Conservation (phyloP, 1,284 basidiomycete genomes). For the Austropuccinia psidii region DNA sequence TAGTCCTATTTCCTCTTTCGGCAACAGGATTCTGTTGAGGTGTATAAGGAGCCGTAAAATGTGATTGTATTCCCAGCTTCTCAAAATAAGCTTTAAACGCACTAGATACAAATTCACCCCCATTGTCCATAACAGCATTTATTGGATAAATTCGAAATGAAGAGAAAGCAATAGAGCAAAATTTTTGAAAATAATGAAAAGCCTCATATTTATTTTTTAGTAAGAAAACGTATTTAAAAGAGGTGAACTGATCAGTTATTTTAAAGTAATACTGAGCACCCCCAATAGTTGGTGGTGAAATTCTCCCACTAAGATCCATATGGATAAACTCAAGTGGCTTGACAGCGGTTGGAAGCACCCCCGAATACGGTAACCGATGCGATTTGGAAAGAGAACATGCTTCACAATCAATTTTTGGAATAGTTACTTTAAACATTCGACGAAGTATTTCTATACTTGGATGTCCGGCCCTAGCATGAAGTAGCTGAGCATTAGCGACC, state of each 20-base stretch:
- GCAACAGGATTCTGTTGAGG: constrained; percentile 47
- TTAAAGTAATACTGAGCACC: constrained; percentile 1
- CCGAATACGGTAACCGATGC: not conserved
- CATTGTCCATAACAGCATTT: constrained; percentile 46
- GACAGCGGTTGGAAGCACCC: not conserved
- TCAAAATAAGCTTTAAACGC: constrained; percentile 44
- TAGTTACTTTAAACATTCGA: not conserved
- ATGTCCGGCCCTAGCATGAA: not conserved
- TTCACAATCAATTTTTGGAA: not conserved
- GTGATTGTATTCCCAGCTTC: constrained; percentile 43
- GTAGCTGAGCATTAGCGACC: not conserved
- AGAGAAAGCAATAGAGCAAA: constrained; percentile 43
- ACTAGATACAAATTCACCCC: constrained; percentile 43
- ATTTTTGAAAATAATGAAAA: constrained; percentile 43
- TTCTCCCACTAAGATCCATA: not conserved
- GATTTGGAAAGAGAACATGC: not conserved
- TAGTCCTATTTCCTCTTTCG: constrained; percentile 38
- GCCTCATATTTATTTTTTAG: not conserved
- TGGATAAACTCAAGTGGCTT: not conserved
- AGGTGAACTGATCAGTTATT: not conserved
- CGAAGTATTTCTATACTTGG: not conserved
- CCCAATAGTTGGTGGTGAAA: not conserved
- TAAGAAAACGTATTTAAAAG: not conserved
- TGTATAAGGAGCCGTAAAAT: constrained; percentile 48
- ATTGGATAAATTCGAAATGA: constrained; percentile 44